Percentiles rank a stretch among this genome's conserved stretches.
phyloP scores from a whole-genome alignment of 116 monocot genomes.

The Posidonia oceanica region DNA sequence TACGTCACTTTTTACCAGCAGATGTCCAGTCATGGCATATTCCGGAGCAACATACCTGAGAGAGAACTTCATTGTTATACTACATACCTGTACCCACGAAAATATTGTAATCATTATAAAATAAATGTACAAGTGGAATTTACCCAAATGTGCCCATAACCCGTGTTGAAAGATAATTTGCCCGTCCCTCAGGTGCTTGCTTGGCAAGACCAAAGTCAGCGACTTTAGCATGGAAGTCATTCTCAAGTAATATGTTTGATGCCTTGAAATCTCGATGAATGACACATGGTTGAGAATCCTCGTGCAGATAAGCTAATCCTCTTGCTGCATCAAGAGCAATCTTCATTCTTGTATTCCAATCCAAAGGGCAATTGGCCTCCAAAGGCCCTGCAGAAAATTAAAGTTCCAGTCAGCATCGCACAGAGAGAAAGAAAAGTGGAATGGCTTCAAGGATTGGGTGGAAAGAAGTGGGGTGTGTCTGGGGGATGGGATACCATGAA shows the following conservation, averaged over 20 bases:
- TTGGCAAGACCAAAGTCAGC: slow-evolving; percentile 97
- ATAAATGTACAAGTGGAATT: neutral
- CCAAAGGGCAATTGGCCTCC: slow-evolving; percentile 76
- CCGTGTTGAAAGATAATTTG: slow-evolving; percentile 85
- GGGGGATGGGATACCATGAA: slow-evolving; percentile 49
- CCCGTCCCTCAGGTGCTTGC: slow-evolving; percentile 88
- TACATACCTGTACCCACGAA: no score
- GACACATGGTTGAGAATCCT: slow-evolving; percentile 99
- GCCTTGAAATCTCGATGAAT: slow-evolving; percentile 99
- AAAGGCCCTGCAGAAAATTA: slow-evolving; percentile 42
- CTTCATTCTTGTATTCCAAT: slow-evolving; percentile 98
- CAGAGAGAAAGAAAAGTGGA: neutral
- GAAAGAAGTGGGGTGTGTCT: neutral
- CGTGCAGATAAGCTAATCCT: slow-evolving; percentile 90
- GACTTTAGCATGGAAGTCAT: slow-evolving; percentile 94
- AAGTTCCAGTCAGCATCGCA: neutral
- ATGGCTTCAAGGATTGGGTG: neutral
- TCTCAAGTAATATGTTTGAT: slow-evolving; percentile 94
- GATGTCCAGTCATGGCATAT: slow-evolving; percentile 99
- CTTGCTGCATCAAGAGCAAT: slow-evolving; percentile 98
- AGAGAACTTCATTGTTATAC: neutral
- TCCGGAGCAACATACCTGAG: slow-evolving; percentile 97
- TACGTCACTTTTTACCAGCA: slow-evolving; percentile 95
- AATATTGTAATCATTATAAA: no score
- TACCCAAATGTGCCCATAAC: slow-evolving; percentile 99